Evolutionary conservation across 2,329 filamentous ascomycete genomes (phyloP).

Genomic region (Pseudogymnoascus verrucosus): DNA sequence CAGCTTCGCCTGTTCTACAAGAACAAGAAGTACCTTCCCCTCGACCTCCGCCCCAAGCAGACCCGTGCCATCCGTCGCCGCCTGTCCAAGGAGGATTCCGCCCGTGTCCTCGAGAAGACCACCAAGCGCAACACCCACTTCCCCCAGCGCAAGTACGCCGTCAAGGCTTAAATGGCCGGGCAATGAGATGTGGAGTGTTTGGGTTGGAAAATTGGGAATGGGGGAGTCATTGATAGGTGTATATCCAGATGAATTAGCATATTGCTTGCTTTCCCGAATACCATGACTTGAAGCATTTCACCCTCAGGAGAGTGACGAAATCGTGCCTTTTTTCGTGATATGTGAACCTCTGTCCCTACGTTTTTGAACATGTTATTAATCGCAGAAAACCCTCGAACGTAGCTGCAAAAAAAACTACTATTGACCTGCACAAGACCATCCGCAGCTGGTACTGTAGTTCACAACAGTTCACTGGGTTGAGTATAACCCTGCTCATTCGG

Average conservation of each 20-base stretch:
- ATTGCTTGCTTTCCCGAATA: slow-evolving; percentile 9
- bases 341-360: background rate
- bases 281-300: slow-evolving; percentile 5
- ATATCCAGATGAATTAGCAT: slow-evolving; percentile 11
- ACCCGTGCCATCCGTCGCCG: slow-evolving; percentile 96
- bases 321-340: background rate
- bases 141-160: slow-evolving; percentile 96
- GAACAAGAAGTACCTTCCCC: slow-evolving; percentile 98
- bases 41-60: slow-evolving; percentile 97
- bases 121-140: slow-evolving; percentile 96
- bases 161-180: slow-evolving; percentile 62
- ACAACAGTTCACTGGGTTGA: background rate
- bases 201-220: slow-evolving; percentile 8
- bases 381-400: background rate
- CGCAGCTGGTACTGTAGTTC: background rate
- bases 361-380: background rate
- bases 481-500: background rate
- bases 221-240: slow-evolving; percentile 5
- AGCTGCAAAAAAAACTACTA: background rate
- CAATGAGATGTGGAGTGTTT: background rate
- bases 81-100: slow-evolving; percentile 84
- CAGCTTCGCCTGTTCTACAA: slow-evolving; percentile 99
- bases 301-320: background rate
- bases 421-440: background rate
- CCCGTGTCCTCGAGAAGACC: slow-evolving; percentile 80